Evolutionary conservation across 2,329 filamentous ascomycete genomes (phyloP).

Genomic region (Aquanectria penicillioides): DNA sequence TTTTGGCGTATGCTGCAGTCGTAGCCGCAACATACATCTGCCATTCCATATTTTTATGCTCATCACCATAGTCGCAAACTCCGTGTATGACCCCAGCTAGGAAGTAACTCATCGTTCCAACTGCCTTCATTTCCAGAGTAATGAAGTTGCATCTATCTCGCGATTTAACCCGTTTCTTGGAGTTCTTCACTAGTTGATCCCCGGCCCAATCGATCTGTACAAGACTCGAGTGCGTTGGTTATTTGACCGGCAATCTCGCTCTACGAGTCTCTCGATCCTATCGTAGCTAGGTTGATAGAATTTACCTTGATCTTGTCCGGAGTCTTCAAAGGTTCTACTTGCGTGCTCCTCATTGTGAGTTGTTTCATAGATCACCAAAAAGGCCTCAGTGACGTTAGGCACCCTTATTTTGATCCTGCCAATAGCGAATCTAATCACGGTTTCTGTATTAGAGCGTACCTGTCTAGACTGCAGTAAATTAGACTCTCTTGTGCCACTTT

Average conservation of each 20-base stretch:
- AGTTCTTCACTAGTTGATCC: slow-evolving; percentile 44
- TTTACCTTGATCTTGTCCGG: slow-evolving; percentile 43
- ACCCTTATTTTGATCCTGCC: slow-evolving; percentile 42
- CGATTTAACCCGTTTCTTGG: slow-evolving; percentile 34
- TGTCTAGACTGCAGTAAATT: slow-evolving; percentile 39
- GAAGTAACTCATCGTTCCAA: slow-evolving; percentile 46
- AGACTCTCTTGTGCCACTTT: slow-evolving; percentile 39
- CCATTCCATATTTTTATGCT: slow-evolving; percentile 47
- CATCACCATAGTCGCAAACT: slow-evolving; percentile 47
- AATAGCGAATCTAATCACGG: slow-evolving; percentile 47
- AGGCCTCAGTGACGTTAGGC: slow-evolving; percentile 31
- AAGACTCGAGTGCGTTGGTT: slow-evolving; percentile 42
- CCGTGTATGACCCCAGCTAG: slow-evolving; percentile 46
- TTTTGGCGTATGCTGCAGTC: slow-evolving; percentile 27
- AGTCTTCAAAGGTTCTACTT: slow-evolving; percentile 42
- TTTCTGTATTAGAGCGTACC: slow-evolving; percentile 41
- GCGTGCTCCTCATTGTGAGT: slow-evolving; percentile 39
- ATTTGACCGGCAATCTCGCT: slow-evolving; percentile 29
- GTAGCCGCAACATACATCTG: slow-evolving; percentile 50
- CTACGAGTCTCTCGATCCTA: slow-evolving; percentile 12
- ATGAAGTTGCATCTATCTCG: slow-evolving; percentile 43
- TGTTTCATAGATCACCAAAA: slow-evolving; percentile 37
- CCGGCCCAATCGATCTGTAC: slow-evolving; percentile 47
- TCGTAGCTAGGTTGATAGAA: slow-evolving; percentile 28
- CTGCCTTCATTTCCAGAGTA: slow-evolving; percentile 47